These are phyloP conservation scores for Fusarium anguioides DNA, from an alignment of 2,329 filamentous ascomycete genomes.

Conservation along the genomic window DNA sequence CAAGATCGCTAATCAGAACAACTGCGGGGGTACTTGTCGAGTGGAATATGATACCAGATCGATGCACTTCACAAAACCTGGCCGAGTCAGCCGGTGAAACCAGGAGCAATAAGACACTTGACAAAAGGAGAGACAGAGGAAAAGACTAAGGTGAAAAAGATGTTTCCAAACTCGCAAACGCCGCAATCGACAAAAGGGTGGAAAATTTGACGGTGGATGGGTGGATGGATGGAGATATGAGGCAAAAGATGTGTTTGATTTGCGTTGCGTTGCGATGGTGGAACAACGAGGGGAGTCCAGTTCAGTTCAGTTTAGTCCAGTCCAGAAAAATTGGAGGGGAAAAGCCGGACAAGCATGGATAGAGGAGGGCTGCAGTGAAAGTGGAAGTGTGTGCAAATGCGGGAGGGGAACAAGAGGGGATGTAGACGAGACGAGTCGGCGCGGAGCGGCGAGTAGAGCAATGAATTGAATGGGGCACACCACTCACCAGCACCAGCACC, in stretches of 20 bases:
- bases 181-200: conserved; percentile 25
- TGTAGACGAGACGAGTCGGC: conserved; percentile 19
- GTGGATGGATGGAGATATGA: conserved; percentile 9
- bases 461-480: conserved; percentile 31
- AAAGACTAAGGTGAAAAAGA: conserved; percentile 16
- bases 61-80: conserved; percentile 51
- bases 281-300: conserved; percentile 20
- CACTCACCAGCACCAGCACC: background rate
- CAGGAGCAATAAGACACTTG: conserved; percentile 14
- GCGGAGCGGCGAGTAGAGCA: conserved; percentile 13
- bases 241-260: conserved; percentile 26
- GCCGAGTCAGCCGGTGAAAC: conserved; percentile 40
- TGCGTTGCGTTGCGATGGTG: conserved; percentile 24
- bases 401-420: conserved; percentile 38
- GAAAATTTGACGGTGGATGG: conserved; percentile 19
- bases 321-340: conserved; percentile 37
- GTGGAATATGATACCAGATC: conserved; percentile 45
- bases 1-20: conserved; percentile 47
- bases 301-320: background rate
- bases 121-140: conserved; percentile 7
- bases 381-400: conserved; percentile 6
- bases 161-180: conserved; percentile 27
- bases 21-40: conserved; percentile 45
- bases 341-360: conserved; percentile 27
- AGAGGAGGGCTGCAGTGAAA: conserved; percentile 16